These are phyloP conservation scores for Thermoascus crustaceus DNA, from an alignment of 2,329 filamentous ascomycete genomes.

Conservation along the genomic window DNA sequence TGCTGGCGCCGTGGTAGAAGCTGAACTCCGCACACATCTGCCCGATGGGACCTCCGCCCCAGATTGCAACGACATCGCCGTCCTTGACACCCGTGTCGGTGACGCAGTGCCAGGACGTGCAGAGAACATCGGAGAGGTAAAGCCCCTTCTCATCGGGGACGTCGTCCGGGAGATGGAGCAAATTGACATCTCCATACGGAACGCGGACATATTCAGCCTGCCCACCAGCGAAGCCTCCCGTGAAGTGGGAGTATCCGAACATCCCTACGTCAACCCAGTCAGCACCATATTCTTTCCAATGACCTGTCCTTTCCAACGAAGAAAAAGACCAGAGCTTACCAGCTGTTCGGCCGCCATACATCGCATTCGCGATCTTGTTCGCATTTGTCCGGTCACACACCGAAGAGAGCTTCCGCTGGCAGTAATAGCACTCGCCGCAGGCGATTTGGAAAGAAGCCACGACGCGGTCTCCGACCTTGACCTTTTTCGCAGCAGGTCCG, in stretches of 20 bases:
- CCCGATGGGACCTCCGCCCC: slow-evolving; percentile 80
- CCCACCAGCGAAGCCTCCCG: slow-evolving; percentile 77
- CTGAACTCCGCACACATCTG: slow-evolving; percentile 65
- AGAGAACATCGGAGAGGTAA: slow-evolving; percentile 72
- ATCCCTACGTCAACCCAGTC: slow-evolving; percentile 37
- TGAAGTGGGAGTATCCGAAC: slow-evolving; percentile 67
- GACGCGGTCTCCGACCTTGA: slow-evolving; percentile 58
- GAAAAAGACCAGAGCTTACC: slow-evolving; percentile 37
- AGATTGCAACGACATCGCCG: slow-evolving; percentile 70
- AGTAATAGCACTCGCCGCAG: slow-evolving; percentile 60
- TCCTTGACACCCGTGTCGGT: slow-evolving; percentile 75
- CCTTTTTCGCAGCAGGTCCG: slow-evolving; percentile 46
- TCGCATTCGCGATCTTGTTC: slow-evolving; percentile 60
- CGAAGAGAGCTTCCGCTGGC: slow-evolving; percentile 67
- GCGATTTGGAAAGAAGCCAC: slow-evolving; percentile 85
- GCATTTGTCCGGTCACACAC: slow-evolving; percentile 74
- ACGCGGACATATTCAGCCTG: slow-evolving; percentile 83
- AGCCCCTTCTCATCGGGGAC: slow-evolving; percentile 80
- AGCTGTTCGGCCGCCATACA: slow-evolving; percentile 72
- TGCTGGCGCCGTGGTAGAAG: slow-evolving; percentile 61
- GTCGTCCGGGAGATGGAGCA: slow-evolving; percentile 67
- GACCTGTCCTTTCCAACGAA: neutral
- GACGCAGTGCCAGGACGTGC: slow-evolving; percentile 72
- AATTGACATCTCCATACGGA: slow-evolving; percentile 70
- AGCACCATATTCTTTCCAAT: slow-evolving; percentile 3